Conservation (phyloP, 2,329 filamentous ascomycete species). For the Daldinia eschscholtzii region DNA sequence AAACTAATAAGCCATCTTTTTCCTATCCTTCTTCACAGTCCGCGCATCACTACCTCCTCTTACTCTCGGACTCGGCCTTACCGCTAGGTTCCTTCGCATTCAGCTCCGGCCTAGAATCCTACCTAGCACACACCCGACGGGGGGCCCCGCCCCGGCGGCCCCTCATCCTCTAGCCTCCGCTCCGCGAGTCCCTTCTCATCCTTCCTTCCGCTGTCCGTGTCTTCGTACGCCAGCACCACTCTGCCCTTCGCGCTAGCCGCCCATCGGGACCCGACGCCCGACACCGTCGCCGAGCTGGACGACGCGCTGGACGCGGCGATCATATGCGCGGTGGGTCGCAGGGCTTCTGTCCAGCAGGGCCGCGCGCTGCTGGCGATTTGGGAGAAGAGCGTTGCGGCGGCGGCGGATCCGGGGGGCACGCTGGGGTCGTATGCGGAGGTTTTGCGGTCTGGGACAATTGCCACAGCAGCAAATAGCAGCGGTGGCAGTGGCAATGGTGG, state of each 20-base stretch:
- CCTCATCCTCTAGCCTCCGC: constrained; percentile 26
- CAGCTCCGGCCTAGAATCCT: constrained; percentile 85
- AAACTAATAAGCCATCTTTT: constrained; percentile 11
- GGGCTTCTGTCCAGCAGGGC: constrained; percentile 81
- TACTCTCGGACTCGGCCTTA: constrained; percentile 84
- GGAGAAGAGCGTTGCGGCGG: constrained; percentile 74
- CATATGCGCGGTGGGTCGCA: constrained; percentile 81
- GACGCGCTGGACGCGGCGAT: constrained; percentile 82
- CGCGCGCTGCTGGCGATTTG: constrained; percentile 80
- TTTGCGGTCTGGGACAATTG: constrained; percentile 37
- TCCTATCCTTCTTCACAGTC: constrained; percentile 46
- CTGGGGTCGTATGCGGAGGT: constrained; percentile 41
- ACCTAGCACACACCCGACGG: constrained; percentile 73
- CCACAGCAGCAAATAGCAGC: neutral
- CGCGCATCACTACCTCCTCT: constrained; percentile 75
- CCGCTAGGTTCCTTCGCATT: constrained; percentile 90
- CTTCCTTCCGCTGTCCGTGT: constrained; percentile 78
- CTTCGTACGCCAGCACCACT: constrained; percentile 77
- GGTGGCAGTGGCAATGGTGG: constrained; percentile 5
- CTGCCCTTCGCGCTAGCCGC: constrained; percentile 81
- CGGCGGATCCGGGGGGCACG: constrained; percentile 26
- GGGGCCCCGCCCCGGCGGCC: constrained; percentile 22
- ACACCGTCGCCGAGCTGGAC: constrained; percentile 69
- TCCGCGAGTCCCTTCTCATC: constrained; percentile 63
- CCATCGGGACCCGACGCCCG: constrained; percentile 64